These are phyloP conservation scores for Theobroma grandiflorum DNA, from an alignment of 441 rosid genomes.

Conservation along the genomic window DNA sequence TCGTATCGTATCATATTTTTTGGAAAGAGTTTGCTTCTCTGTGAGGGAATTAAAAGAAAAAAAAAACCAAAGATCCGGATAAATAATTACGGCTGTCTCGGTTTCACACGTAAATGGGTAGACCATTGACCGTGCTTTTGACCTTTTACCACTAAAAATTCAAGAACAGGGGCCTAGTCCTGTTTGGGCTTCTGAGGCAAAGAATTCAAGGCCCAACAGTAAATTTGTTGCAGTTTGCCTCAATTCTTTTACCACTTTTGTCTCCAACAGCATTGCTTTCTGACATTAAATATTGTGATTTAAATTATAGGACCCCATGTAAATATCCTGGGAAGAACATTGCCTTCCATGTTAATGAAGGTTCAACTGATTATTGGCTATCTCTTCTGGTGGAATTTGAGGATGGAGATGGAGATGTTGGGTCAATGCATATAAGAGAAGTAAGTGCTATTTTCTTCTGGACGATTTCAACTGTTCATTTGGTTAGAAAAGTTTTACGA, in stretches of 20 bases:
- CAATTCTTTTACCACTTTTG: not conserved
- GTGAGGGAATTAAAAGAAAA: no score
- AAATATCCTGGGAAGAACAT: conserved; percentile 80
- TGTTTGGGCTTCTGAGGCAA: not conserved
- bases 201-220: not conserved
- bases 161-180: not conserved
- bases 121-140: not conserved
- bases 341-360: conserved; percentile 90
- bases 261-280: not conserved
- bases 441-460: conserved; percentile 41
- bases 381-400: conserved; percentile 88
- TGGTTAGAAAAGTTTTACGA: not conserved
- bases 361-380: conserved; percentile 84
- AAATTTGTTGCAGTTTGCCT: not conserved
- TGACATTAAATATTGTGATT: not conserved
- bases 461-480: not conserved
- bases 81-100: not conserved
- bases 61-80: not conserved
- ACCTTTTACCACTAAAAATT: not conserved
- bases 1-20: not conserved
- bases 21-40: not conserved
- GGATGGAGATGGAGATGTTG: conserved; percentile 97
- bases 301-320: conserved; percentile 72
- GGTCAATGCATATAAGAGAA: conserved; percentile 88
- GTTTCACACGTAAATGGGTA: not conserved